These are phyloP conservation scores for Peltaster fructicola DNA, from an alignment of 2,329 filamentous ascomycete species.

Conservation along the genomic window DNA sequence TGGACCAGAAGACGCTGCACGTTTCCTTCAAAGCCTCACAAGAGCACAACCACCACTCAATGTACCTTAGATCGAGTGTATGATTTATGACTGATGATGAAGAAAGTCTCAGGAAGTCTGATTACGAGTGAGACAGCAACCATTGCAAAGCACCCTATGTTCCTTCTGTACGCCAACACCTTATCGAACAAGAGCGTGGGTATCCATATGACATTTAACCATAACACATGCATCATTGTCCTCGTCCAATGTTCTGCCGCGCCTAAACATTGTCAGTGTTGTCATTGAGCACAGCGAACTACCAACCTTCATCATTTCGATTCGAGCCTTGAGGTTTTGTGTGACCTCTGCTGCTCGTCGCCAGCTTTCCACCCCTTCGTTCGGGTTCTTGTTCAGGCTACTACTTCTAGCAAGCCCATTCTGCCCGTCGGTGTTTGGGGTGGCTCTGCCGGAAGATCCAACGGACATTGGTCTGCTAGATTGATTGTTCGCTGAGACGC, in stretches of 20 bases:
- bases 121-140: too few species aligned
- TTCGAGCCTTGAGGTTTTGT: constrained; percentile 88
- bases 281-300: constrained; percentile 1
- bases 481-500: constrained; percentile 4
- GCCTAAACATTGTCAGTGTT: constrained; percentile 5
- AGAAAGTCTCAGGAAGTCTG: too few species aligned
- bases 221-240: constrained; percentile 5
- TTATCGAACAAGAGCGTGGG: too few species aligned
- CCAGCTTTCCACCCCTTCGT: constrained; percentile 72
- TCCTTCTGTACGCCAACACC: too few species aligned
- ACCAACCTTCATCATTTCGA: constrained; percentile 88
- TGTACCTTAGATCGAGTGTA: too few species aligned
- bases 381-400: constrained; percentile 7
- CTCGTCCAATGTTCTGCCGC: constrained; percentile 12
- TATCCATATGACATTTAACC: too few species aligned
- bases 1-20: constrained; percentile 62
- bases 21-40: constrained; percentile 57
- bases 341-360: constrained; percentile 93
- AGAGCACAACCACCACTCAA: too few species aligned
- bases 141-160: too few species aligned
- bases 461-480: constrained; percentile 9
- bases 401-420: constrained; percentile 3
- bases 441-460: constrained; percentile 23
- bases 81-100: too few species aligned
- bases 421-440: constrained; percentile 22